Evolutionary conservation across 2,329 filamentous ascomycete species (phyloP), one percentile per base, ranked within the genome.

Genomic region (Colletotrichum echinochloae): DNA sequence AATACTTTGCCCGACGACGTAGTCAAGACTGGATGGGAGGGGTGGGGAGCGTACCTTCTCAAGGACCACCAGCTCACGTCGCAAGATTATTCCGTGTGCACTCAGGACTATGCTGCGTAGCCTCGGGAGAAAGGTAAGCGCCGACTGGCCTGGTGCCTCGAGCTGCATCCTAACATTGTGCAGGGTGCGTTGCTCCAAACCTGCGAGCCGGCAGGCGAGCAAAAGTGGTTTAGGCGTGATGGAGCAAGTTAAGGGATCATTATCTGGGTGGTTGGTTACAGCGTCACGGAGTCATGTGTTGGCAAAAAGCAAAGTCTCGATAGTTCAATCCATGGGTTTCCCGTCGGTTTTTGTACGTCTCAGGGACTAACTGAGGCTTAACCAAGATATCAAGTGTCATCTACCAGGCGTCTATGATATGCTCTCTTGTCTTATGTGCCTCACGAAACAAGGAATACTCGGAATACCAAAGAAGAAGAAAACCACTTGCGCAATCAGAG

Each of bases 11-110:
- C 65, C 14, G 33, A 49, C 6, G 65, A 67, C 3, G 39, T 64
- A 16, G 60, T 67, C 5, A 7, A 41, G 33, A 64, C 65, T 6
- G 60, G 65, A 4, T 67, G 65, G 65, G 65, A 64, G 51, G 65
- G 51, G 16, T 67, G 65, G 65, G 65, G 65, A 20, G 41, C 65
- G 14, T 41, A 41, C 11, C 18, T 67, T 12, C 64, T 63, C 23
- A 39, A 48, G 5, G 20, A 23, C 8, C 20, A 33, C 35, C 8
- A 41, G 5, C 9, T 67, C 9, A 35, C 5, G 1, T 2, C 30
- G 8, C 49, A 41, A 33, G 23, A 20, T 20, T 5, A 28, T n/a
- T 12, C 30, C 2, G 5, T 3, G 0, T 66, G 64, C 5, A 30
- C 2, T 12, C 37, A 54, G 18, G 37, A 26, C 30, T 9, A 37